phyloP scores from a whole-genome alignment of 371 early-diverging fungal genomes.

The Actinomucor elegans region DNA sequence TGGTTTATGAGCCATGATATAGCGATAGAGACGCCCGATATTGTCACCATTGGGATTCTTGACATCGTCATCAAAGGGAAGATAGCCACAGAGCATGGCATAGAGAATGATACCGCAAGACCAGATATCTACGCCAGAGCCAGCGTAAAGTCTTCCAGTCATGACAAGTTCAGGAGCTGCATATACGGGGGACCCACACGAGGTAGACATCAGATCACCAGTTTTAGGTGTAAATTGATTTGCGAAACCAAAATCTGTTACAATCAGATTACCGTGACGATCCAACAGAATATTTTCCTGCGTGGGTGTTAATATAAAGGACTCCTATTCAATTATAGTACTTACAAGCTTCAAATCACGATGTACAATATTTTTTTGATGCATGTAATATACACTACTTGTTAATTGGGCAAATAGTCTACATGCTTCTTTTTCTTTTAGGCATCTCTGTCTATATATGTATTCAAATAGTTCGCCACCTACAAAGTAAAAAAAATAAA shows the following conservation, averaged over 20 bases:
- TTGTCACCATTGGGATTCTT: constrained; percentile 96
- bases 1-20: constrained; percentile 86
- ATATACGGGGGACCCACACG: constrained; percentile 98
- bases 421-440: constrained; percentile 89
- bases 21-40: constrained; percentile 92
- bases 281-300: constrained; percentile 94
- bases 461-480: constrained; percentile 96
- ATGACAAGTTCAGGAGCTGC: constrained; percentile 98
- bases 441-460: constrained; percentile 85
- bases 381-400: constrained; percentile 84
- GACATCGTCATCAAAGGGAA: constrained; percentile 99
- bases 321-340: background rate
- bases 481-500: too few relatives aligned
- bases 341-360: constrained; percentile 93
- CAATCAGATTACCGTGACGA: constrained; percentile 84
- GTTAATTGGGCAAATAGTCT: constrained; percentile 94
- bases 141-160: constrained; percentile 92
- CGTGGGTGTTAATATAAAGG: too few relatives aligned
- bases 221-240: constrained; percentile 80
- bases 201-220: constrained; percentile 85
- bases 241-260: constrained; percentile 99
- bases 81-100: constrained; percentile 96
- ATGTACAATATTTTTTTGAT: constrained; percentile 88
- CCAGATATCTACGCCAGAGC: constrained; percentile 97
- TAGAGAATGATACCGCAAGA: constrained; percentile 94